Evolutionary conservation across 306 rosid species (phyloP).

Genomic region (Cyclanthera cordifolia): DNA sequence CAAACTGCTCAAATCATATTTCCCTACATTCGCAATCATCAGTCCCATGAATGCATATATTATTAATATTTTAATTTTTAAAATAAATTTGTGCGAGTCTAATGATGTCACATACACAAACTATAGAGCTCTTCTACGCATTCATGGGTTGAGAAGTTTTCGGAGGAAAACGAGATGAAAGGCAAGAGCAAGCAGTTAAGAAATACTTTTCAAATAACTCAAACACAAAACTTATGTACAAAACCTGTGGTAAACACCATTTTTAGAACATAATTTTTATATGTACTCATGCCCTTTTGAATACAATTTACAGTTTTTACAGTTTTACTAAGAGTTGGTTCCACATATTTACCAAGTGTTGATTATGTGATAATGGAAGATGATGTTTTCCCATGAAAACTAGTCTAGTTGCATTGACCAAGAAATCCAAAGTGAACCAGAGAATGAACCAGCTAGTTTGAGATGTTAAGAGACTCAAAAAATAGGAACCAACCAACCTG

Average conservation of each 20-base stretch:
- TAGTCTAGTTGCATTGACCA: background rate
- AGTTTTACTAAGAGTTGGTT: background rate
- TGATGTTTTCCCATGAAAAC: background rate
- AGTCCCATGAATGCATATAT: no score
- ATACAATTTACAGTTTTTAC: background rate
- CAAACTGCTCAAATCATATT: background rate
- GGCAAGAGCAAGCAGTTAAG: background rate
- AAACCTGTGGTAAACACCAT: background rate
- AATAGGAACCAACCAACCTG: constrained; percentile 73
- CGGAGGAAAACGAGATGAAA: no score
- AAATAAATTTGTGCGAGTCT: no score
- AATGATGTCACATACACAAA: no score
- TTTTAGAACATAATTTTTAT: background rate
- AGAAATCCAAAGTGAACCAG: background rate
- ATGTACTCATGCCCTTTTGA: background rate
- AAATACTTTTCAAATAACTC: no score
- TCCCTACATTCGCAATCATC: no score
- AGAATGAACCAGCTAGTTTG: background rate
- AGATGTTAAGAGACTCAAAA: constrained; percentile 7
- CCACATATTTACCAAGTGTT: constrained; percentile 2
- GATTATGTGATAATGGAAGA: background rate
- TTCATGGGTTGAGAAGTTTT: no score
- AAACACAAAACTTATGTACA: background rate
- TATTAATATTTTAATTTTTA: no score
- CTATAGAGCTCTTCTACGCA: no score